A percentile compares a stretch with the other conserved stretches of the same genome.
phyloP scores from a whole-genome alignment of 768 basidiomycete species.

The Panaeolus cyanescens region DNA sequence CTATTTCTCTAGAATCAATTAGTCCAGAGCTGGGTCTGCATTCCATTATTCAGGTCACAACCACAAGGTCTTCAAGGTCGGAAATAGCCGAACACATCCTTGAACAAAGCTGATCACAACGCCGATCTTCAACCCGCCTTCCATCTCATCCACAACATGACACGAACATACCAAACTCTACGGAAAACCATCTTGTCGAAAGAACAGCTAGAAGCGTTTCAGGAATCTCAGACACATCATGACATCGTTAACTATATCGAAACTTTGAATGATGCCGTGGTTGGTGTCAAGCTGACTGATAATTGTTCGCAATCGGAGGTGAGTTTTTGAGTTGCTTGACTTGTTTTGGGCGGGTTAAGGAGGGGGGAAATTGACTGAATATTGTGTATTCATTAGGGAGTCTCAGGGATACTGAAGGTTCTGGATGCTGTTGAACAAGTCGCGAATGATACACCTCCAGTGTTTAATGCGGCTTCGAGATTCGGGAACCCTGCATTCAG shows the following conservation, averaged over 20 bases:
- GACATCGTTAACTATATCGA: constrained; percentile 73
- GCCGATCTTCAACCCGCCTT: neutral
- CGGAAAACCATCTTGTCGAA: constrained; percentile 75
- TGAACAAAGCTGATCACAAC: neutral
- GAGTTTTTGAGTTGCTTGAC: constrained; percentile 27
- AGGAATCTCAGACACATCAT: constrained; percentile 68
- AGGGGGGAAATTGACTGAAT: neutral
- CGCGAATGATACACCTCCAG: constrained; percentile 74
- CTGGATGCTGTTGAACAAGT: constrained; percentile 69
- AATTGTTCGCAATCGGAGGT: constrained; percentile 60
- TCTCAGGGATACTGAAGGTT: constrained; percentile 59
- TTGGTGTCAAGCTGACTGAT: constrained; percentile 77
- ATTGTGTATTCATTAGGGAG: constrained; percentile 45
- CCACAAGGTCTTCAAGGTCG: no score
- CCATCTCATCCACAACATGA: constrained; percentile 17
- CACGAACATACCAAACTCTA: constrained; percentile 46
- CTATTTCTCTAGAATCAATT: no score
- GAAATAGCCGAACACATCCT: neutral
- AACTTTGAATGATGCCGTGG: constrained; percentile 71
- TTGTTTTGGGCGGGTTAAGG: neutral
- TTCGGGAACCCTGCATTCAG: constrained; percentile 98
- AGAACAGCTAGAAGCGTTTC: constrained; percentile 82
- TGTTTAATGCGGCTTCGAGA: constrained; percentile 87
- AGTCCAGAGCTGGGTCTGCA: no score
- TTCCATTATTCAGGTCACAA: no score